Percentiles rank a stretch among this genome's conserved stretches.
Evolutionary conservation across 495 filamentous ascomycete species (phyloP).

Genomic region (Lophiostoma macrostomum): DNA sequence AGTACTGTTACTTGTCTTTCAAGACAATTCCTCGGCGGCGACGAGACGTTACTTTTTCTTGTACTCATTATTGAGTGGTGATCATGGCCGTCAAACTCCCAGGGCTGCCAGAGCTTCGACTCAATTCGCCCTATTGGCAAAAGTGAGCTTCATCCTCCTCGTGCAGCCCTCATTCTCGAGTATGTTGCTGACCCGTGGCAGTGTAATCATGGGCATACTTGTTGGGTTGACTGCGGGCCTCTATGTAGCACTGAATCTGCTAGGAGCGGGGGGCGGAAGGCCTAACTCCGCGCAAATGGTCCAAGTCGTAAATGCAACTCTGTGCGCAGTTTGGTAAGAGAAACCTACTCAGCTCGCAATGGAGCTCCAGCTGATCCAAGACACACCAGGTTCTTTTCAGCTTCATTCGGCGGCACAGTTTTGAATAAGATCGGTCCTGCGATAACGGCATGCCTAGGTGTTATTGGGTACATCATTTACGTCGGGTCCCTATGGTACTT

Average conservation of each 20-base stretch:
- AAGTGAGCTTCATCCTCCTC: background rate
- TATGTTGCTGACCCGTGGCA: background rate
- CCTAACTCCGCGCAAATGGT: slow-evolving; percentile 13
- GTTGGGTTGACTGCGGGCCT: slow-evolving; percentile 15
- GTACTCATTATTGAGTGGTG: background rate
- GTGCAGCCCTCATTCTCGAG: background rate
- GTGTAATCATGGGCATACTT: background rate
- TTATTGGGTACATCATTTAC: slow-evolving; percentile 18
- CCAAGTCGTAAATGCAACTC: slow-evolving; percentile 18
- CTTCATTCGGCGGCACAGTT: slow-evolving; percentile 18
- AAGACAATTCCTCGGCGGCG: no score
- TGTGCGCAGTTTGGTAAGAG: slow-evolving; percentile 19
- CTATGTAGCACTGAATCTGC: slow-evolving; percentile 18
- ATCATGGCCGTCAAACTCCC: background rate
- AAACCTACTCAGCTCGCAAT: no score
- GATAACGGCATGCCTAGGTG: slow-evolving; percentile 19
- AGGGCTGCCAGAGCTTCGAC: background rate
- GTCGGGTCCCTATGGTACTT: slow-evolving; percentile 31
- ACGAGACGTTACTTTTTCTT: no score
- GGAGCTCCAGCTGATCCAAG: no score
- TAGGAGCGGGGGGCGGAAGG: slow-evolving; percentile 8
- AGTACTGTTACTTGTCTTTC: no score
- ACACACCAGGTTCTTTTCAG: slow-evolving; percentile 23
- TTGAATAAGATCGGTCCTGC: slow-evolving; percentile 19
- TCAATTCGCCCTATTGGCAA: slow-evolving; percentile 1